These are phyloP conservation scores for Gleditsia sinensis DNA, from an alignment of 306 rosid genomes.

Conservation along the genomic window DNA sequence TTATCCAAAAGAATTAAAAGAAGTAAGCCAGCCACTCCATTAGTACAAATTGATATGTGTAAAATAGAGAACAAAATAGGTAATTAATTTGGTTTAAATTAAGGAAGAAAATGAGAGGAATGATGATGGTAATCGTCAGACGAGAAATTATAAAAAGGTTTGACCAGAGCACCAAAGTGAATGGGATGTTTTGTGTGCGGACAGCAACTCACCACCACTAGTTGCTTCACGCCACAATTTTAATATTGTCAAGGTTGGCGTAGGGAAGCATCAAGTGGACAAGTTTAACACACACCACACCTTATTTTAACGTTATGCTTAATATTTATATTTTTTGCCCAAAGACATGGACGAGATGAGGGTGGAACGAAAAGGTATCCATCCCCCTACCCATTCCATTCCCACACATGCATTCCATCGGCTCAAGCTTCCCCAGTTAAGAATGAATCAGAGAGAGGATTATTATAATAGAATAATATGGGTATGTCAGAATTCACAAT, in stretches of 20 bases:
- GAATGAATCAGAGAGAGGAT: too few relatives aligned
- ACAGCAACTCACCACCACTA: constrained; percentile 7
- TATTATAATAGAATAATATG: too few relatives aligned
- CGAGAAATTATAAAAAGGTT: background rate
- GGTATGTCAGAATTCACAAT: background rate
- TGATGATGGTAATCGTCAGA: background rate
- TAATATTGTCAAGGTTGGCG: background rate
- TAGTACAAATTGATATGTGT: background rate
- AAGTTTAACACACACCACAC: background rate
- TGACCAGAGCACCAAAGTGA: background rate
- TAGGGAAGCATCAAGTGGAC: background rate
- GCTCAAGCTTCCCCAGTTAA: too few relatives aligned
- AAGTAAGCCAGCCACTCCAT: background rate
- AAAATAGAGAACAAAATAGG: background rate
- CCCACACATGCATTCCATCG: too few relatives aligned
- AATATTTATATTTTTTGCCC: background rate
- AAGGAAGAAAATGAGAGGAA: background rate
- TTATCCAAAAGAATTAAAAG: too few relatives aligned
- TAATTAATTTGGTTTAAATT: too few relatives aligned
- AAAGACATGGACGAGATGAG: background rate
- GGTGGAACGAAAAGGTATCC: background rate
- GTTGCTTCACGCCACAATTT: background rate
- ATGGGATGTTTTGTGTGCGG: constrained; percentile 22
- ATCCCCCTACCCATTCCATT: too few relatives aligned
- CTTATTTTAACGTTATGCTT: background rate